Evolutionary conservation across 768 basidiomycete genomes (phyloP).

Genomic region (Coprinellus micaceus): DNA sequence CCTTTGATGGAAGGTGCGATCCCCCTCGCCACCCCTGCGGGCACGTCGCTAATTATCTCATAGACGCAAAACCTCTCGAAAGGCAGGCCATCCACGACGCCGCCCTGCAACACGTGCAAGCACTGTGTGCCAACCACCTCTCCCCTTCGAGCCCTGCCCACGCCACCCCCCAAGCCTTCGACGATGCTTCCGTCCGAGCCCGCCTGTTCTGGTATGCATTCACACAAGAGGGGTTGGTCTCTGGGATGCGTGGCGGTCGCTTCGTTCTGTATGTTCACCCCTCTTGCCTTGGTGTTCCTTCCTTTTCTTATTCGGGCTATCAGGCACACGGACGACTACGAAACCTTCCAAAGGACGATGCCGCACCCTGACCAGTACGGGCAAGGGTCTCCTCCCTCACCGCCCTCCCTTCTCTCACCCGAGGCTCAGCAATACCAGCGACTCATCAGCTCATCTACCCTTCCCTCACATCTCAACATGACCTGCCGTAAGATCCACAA

Average conservation of each 20-base stretch:
- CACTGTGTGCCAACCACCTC: slow-evolving; percentile 70
- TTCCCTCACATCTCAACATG: slow-evolving; percentile 70
- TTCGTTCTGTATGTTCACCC: slow-evolving; percentile 61
- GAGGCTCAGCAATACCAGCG: slow-evolving; percentile 43
- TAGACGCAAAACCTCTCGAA: slow-evolving; percentile 47
- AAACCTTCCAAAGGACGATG: slow-evolving; percentile 64
- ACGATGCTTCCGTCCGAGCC: slow-evolving; percentile 64
- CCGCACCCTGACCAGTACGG: slow-evolving; percentile 37
- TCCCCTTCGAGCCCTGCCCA: slow-evolving; percentile 24
- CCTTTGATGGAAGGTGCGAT: slow-evolving; percentile 79
- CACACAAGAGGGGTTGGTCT: slow-evolving; percentile 79
- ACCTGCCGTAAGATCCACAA: slow-evolving; percentile 77
- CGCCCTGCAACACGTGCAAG: slow-evolving; percentile 76
- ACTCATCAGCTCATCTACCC: slow-evolving; percentile 57
- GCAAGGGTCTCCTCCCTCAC: slow-evolving; percentile 30
- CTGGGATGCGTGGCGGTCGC: slow-evolving; percentile 80
- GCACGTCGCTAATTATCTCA: not conserved
- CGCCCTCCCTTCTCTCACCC: slow-evolving; percentile 13
- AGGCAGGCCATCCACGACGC: slow-evolving; percentile 71
- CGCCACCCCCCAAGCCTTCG: slow-evolving; percentile 35
- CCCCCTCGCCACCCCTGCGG: not conserved
- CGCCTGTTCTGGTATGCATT: slow-evolving; percentile 90
- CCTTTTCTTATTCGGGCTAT: not conserved
- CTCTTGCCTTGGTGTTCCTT: not conserved
- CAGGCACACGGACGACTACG: slow-evolving; percentile 74